phyloP scores from a whole-genome alignment of 2,329 filamentous ascomycete genomes.

The Ilyonectria robusta region DNA sequence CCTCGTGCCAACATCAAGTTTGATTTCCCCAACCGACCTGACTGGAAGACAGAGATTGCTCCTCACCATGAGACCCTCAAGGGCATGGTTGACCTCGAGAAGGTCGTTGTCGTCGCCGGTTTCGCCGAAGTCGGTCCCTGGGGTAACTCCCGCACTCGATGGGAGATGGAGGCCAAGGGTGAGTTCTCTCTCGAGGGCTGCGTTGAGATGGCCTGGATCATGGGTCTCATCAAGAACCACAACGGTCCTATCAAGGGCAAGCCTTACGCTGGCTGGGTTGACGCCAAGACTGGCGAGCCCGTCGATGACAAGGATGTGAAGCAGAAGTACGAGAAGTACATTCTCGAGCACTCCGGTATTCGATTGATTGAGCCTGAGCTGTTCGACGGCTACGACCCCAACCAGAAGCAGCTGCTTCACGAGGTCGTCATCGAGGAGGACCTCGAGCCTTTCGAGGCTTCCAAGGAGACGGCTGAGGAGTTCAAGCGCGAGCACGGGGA shows the following conservation, averaged over 20 bases:
- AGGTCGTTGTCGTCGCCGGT: slow-evolving; percentile 96
- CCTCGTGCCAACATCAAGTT: slow-evolving; percentile 98
- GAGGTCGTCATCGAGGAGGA: slow-evolving; percentile 98
- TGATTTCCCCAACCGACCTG: slow-evolving; percentile 89
- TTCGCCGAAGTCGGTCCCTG: slow-evolving; percentile 97
- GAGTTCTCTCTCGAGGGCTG: slow-evolving; percentile 98
- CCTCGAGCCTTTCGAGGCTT: slow-evolving; percentile 95
- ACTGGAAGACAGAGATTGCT: slow-evolving; percentile 92
- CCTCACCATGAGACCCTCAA: slow-evolving; percentile 90
- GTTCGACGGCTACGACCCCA: slow-evolving; percentile 96
- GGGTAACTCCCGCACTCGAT: slow-evolving; percentile 98
- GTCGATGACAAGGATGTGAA: slow-evolving; percentile 99
- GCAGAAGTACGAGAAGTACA: slow-evolving; percentile 95
- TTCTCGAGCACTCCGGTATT: slow-evolving; percentile 96
- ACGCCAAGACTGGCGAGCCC: slow-evolving; percentile 92
- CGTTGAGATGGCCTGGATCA: slow-evolving; percentile 99
- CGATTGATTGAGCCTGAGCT: slow-evolving; percentile 97
- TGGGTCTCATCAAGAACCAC: slow-evolving; percentile 99
- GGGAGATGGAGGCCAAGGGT: slow-evolving; percentile 99
- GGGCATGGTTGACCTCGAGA: slow-evolving; percentile 98
- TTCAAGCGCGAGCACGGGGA: slow-evolving; percentile 98
- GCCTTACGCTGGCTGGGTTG: slow-evolving; percentile 97
- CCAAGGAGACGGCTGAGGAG: slow-evolving; percentile 96
- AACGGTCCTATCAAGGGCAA: slow-evolving; percentile 97
- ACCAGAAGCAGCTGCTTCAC: slow-evolving; percentile 98